phyloP scores from a whole-genome alignment of 169 alveolate genomes.

The Cryptosporidium sp. region DNA sequence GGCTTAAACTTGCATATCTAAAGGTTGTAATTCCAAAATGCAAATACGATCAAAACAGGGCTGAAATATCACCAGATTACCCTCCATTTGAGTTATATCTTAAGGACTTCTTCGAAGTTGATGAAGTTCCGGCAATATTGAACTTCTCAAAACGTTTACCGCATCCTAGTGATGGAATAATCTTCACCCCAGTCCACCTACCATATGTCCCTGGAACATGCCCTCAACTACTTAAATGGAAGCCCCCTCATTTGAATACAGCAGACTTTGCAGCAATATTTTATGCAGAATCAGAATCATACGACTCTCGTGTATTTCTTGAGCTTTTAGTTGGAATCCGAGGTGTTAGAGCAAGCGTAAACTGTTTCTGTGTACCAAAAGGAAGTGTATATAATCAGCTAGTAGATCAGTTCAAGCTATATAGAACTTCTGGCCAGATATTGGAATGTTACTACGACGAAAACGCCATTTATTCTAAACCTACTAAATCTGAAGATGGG shows the following conservation, averaged over 20 bases:
- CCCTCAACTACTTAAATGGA: conserved; percentile 93
- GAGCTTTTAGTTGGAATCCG: conserved; percentile 65
- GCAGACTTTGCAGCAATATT: conserved; percentile 86
- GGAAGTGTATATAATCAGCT: conserved; percentile 86
- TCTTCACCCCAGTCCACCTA: conserved; percentile 91
- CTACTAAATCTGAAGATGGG: conserved; percentile 49
- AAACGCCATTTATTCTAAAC: conserved; percentile 31
- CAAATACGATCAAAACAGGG: conserved; percentile 31
- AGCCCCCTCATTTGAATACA: conserved; percentile 94
- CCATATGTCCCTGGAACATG: conserved; percentile 96
- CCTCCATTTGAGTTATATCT: conserved; percentile 73
- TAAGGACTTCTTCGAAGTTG: conserved; percentile 91
- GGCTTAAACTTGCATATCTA: conserved; percentile 78
- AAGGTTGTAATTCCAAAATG: conserved; percentile 37
- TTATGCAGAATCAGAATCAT: conserved; percentile 37
- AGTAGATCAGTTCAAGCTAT: conserved; percentile 80
- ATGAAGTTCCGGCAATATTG: conserved; percentile 84
- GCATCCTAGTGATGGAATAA: conserved; percentile 94
- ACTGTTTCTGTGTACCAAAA: conserved; percentile 84
- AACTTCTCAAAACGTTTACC: conserved; percentile 89
- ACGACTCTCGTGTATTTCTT: conserved; percentile 53
- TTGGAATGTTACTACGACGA: conserved; percentile 72
- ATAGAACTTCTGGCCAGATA: conserved; percentile 76
- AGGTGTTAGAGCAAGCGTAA: conserved; percentile 73
- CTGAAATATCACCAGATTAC: neutral